Conservation (phyloP, 805 yeast species). For the Candida piceae region DNA sequence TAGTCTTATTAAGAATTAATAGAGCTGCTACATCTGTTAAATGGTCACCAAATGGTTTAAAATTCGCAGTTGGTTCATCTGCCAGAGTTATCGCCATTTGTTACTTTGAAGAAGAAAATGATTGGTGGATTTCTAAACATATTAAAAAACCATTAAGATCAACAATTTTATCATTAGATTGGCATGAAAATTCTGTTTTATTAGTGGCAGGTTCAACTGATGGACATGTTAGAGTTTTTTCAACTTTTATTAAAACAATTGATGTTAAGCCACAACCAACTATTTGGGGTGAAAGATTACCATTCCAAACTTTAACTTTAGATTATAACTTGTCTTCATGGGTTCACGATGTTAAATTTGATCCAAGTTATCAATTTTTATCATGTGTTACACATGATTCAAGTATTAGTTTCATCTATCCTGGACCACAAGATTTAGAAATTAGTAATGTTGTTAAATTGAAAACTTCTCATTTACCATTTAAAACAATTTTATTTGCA, state of each 20-base stretch:
- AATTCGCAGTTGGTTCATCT: slow-evolving; percentile 96
- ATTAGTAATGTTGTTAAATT: slow-evolving; percentile 45
- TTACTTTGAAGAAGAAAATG: slow-evolving; percentile 91
- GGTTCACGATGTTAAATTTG: slow-evolving; percentile 87
- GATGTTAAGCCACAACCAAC: slow-evolving; percentile 78
- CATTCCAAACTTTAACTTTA: slow-evolving; percentile 88
- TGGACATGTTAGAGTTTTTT: slow-evolving; percentile 85
- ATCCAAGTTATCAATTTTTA: slow-evolving; percentile 70
- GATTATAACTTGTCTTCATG: slow-evolving; percentile 77
- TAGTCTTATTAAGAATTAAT: slow-evolving; percentile 87
- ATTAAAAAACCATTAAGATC: slow-evolving; percentile 92
- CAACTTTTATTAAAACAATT: slow-evolving; percentile 82
- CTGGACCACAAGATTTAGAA: slow-evolving; percentile 57
- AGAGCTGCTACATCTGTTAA: slow-evolving; percentile 91
- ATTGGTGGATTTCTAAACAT: slow-evolving; percentile 99
- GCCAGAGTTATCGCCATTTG: slow-evolving; percentile 94
- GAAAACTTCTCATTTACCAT: slow-evolving; percentile 71
- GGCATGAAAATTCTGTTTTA: slow-evolving; percentile 93
- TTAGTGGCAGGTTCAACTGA: slow-evolving; percentile 91
- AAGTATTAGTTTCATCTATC: slow-evolving; percentile 73
- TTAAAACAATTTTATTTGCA: slow-evolving; percentile 67
- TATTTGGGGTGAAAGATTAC: slow-evolving; percentile 92
- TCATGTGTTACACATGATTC: slow-evolving; percentile 88
- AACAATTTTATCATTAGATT: slow-evolving; percentile 73
- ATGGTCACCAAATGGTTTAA: slow-evolving; percentile 94